Percentiles rank a stretch among this genome's conserved stretches.
Conservation (phyloP, 2,329 filamentous ascomycete genomes). For the Aspergillus flavus region DNA sequence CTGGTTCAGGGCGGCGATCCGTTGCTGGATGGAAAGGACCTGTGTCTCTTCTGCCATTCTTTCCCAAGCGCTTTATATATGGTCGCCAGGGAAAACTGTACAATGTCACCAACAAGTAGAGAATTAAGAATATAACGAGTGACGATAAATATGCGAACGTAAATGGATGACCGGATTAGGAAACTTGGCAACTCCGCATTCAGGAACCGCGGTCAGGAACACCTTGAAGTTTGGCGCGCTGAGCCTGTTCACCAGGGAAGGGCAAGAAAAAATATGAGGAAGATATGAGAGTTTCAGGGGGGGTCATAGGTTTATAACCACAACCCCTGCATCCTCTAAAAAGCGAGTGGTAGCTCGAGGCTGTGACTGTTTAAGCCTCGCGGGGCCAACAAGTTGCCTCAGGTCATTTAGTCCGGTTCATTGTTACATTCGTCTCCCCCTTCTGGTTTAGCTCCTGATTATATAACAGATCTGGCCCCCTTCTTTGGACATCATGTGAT, state of each 20-base stretch:
- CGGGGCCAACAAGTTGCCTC: neutral
- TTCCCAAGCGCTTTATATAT: neutral
- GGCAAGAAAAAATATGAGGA: neutral
- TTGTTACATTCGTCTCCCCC: neutral
- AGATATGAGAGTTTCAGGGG: neutral
- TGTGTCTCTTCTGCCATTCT: conserved; percentile 47
- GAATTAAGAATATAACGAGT: neutral
- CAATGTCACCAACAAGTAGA: neutral
- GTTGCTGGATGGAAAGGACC: conserved; percentile 48
- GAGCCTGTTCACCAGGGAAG: neutral
- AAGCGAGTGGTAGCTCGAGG: neutral
- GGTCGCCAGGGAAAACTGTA: neutral
- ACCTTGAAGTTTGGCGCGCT: neutral
- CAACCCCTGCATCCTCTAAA: neutral
- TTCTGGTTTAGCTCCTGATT: neutral
- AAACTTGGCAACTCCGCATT: conserved; percentile 16
- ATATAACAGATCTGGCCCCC: neutral
- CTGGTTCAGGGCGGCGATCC: conserved; percentile 49
- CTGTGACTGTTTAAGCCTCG: conserved; percentile 2
- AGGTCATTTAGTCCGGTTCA: neutral
- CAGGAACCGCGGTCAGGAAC: conserved; percentile 4
- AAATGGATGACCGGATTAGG: conserved; percentile 13
- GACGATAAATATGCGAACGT: conserved; percentile 6
- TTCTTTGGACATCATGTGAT: neutral
- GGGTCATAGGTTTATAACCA: neutral